These are phyloP conservation scores for Vinca minor DNA, from an alignment of 257 asterid species.

Conservation along the genomic window DNA sequence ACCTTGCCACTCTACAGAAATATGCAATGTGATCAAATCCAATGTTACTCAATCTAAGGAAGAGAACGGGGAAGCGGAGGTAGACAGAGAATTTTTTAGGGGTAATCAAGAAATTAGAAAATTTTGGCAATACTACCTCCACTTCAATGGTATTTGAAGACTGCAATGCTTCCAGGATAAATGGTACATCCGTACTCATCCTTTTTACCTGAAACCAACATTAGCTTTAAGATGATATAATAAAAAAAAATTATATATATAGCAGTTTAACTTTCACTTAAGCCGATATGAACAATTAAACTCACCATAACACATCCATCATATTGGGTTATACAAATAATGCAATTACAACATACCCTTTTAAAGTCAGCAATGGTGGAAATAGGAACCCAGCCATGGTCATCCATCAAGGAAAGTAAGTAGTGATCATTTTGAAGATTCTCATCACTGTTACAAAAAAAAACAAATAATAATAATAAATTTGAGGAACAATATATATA, in stretches of 20 bases:
- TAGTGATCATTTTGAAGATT: slow-evolving; percentile 63
- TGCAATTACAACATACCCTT: slow-evolving; percentile 43
- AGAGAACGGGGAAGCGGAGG: not conserved
- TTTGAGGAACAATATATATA: too few species aligned
- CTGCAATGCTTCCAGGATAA: slow-evolving; percentile 69
- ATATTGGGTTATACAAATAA: not conserved
- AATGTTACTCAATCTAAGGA: slow-evolving; percentile 10
- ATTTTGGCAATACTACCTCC: slow-evolving; percentile 38
- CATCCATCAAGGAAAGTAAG: slow-evolving; percentile 83
- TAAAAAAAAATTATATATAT: not conserved
- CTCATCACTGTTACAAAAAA: slow-evolving; percentile 53
- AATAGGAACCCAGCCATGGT: slow-evolving; percentile 84
- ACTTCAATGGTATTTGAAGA: slow-evolving; percentile 76
- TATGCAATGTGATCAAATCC: slow-evolving; percentile 12
- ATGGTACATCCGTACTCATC: slow-evolving; percentile 59
- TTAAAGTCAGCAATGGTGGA: slow-evolving; percentile 62
- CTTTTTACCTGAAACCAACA: slow-evolving; percentile 55
- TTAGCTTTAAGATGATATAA: not conserved
- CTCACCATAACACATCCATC: not conserved
- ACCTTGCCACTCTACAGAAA: slow-evolving; percentile 61
- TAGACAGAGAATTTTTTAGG: not conserved
- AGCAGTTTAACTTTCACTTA: not conserved
- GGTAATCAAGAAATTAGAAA: not conserved
- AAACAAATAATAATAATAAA: too few species aligned
- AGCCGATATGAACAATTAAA: not conserved